phyloP scores from a whole-genome alignment of 192 early-diverging fungal genomes.

The Coemansia sp. region DNA sequence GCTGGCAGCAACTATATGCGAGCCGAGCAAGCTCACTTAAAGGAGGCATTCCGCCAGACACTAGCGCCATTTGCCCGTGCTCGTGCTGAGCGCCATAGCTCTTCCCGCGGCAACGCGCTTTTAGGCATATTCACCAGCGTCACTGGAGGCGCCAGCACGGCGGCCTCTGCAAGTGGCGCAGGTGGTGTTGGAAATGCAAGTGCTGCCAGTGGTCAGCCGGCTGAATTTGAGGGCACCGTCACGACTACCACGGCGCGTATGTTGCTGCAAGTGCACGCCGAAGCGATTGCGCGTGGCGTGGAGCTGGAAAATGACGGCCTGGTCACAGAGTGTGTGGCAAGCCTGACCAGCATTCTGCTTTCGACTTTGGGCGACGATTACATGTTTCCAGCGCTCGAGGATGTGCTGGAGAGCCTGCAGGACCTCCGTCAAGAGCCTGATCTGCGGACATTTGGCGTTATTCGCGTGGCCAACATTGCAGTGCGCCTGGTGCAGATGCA shows the following conservation, averaged over 20 bases:
- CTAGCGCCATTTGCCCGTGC: constrained; percentile 59
- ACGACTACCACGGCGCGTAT: constrained; percentile 31
- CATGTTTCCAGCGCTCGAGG: constrained; percentile 82
- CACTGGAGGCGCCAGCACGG: constrained; percentile 22
- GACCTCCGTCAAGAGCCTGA: constrained; percentile 51
- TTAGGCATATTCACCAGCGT: constrained; percentile 56
- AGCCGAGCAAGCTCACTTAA: constrained; percentile 73
- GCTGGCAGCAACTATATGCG: constrained; percentile 87
- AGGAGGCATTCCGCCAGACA: constrained; percentile 65
- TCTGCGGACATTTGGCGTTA: constrained; percentile 29
- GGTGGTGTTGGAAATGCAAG: background rate
- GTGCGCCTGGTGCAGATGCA: constrained; percentile 45
- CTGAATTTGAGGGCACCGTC: constrained; percentile 26
- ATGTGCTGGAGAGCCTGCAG: constrained; percentile 52
- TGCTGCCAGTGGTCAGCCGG: background rate
- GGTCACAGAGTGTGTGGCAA: constrained; percentile 66
- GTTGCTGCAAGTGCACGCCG: constrained; percentile 74
- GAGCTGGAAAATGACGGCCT: constrained; percentile 72
- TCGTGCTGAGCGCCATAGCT: constrained; percentile 37
- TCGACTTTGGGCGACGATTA: constrained; percentile 84
- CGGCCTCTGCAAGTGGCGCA: background rate
- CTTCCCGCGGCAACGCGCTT: constrained; percentile 48
- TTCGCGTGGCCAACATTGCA: constrained; percentile 37
- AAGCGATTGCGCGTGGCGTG: constrained; percentile 77
- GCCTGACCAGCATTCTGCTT: constrained; percentile 75